Percentiles rank a stretch among this genome's conserved stretches.
Conservation (phyloP, 1,284 basidiomycete species). For the Malassezia slooffiae region DNA sequence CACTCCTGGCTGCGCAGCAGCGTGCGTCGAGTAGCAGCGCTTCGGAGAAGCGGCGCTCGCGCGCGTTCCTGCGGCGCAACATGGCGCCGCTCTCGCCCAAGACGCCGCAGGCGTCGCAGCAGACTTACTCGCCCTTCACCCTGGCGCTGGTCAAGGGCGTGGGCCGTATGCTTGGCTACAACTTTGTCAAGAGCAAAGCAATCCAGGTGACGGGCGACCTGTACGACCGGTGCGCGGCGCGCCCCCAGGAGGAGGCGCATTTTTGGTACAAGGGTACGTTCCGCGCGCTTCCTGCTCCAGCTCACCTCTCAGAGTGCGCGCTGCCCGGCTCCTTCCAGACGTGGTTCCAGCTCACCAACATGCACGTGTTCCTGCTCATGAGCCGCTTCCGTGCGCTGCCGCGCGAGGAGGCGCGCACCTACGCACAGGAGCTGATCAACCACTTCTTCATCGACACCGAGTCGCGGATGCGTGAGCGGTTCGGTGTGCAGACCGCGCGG, state of each 20-base stretch:
- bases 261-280: slow-evolving; percentile 40
- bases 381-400: slow-evolving; percentile 78
- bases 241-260: slow-evolving; percentile 42
- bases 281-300: background rate
- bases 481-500: slow-evolving; percentile 59
- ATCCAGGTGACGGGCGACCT: slow-evolving; percentile 53
- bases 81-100: slow-evolving; percentile 31
- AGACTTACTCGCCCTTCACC: slow-evolving; percentile 26
- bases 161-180: slow-evolving; percentile 52
- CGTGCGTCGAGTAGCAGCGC: slow-evolving; percentile 6
- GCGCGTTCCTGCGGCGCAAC: slow-evolving; percentile 13
- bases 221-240: slow-evolving; percentile 52
- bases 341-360: slow-evolving; percentile 89
- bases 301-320: slow-evolving; percentile 69
- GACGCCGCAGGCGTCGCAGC: slow-evolving; percentile 20
- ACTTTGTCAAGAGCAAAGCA: slow-evolving; percentile 50
- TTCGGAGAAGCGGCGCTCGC: slow-evolving; percentile 4
- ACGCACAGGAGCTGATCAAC: slow-evolving; percentile 73
- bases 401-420: slow-evolving; percentile 55
- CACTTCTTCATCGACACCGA: slow-evolving; percentile 95
- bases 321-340: slow-evolving; percentile 91
- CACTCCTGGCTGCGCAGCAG: background rate
- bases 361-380: slow-evolving; percentile 83
- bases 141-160: slow-evolving; percentile 42
- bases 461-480: slow-evolving; percentile 69